These are phyloP conservation scores for Yamadazyma akitaensis DNA, from an alignment of 805 yeast genomes.

Conservation along the genomic window DNA sequence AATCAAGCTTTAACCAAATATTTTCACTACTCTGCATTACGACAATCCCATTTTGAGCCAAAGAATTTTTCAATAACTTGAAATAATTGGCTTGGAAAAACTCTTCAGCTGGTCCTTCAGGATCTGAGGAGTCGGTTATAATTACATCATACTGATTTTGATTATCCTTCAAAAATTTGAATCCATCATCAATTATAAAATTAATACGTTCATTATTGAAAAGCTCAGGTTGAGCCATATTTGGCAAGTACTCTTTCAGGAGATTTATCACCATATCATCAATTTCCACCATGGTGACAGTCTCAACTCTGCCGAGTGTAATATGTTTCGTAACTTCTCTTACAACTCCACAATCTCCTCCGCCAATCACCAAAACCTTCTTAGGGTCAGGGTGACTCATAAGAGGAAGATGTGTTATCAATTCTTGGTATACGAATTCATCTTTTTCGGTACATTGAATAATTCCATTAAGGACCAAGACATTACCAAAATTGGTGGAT, in stretches of 20 bases:
- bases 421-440: constrained; percentile 91
- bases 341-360: constrained; percentile 94
- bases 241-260: constrained; percentile 67
- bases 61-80: constrained; percentile 58
- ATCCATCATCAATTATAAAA: constrained; percentile 77
- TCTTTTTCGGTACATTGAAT: constrained; percentile 90
- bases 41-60: constrained; percentile 62
- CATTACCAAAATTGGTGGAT: constrained; percentile 78
- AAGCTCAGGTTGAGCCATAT: constrained; percentile 52
- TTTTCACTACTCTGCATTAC: constrained; percentile 78
- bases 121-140: constrained; percentile 90
- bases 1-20: constrained; percentile 66
- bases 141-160: constrained; percentile 67
- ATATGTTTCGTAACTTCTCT: constrained; percentile 81
- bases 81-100: constrained; percentile 80
- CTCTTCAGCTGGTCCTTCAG: constrained; percentile 93
- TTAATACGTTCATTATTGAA: constrained; percentile 62
- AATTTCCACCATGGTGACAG: constrained; percentile 80
- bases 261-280: constrained; percentile 78
- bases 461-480: constrained; percentile 83
- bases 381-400: constrained; percentile 74
- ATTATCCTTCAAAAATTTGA: constrained; percentile 55
- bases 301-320: constrained; percentile 48
- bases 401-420: constrained; percentile 81
- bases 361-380: constrained; percentile 83